Conservation (phyloP, 768 basidiomycete species). For the Leccinum incarnatum region DNA sequence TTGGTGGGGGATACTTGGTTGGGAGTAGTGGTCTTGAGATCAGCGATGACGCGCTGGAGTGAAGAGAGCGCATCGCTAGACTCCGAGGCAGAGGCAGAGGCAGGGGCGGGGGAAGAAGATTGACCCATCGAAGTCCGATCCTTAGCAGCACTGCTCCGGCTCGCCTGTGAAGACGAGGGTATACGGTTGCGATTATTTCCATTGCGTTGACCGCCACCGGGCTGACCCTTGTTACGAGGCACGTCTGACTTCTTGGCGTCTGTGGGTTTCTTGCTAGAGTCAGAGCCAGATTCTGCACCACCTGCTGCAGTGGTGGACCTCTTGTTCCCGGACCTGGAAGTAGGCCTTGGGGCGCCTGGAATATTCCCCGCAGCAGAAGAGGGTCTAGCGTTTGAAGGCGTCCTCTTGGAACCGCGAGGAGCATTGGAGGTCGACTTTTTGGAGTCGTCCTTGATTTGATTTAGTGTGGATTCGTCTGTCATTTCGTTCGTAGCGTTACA, state of each 20-base stretch:
- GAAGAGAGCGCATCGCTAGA: slow-evolving; percentile 81
- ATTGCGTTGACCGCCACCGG: slow-evolving; percentile 44
- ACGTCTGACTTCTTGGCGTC: slow-evolving; percentile 52
- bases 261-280: slow-evolving; percentile 60
- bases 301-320: slow-evolving; percentile 42
- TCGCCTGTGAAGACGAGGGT: slow-evolving; percentile 56
- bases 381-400: slow-evolving; percentile 43
- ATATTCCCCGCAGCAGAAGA: slow-evolving; percentile 41
- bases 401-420: slow-evolving; percentile 59
- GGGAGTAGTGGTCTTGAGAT: slow-evolving; percentile 74
- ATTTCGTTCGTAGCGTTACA: slow-evolving; percentile 75
- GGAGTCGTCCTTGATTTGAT: slow-evolving; percentile 58
- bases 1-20: slow-evolving; percentile 41
- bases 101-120: slow-evolving; percentile 46
- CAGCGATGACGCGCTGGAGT: slow-evolving; percentile 90
- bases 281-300: slow-evolving; percentile 65
- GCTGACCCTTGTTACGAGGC: slow-evolving; percentile 53
- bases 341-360: slow-evolving; percentile 52
- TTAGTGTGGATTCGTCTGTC: slow-evolving; percentile 70
- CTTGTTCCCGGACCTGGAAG: slow-evolving; percentile 68
- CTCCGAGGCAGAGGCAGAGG: slow-evolving; percentile 51
- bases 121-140: slow-evolving; percentile 41
- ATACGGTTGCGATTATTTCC: slow-evolving; percentile 55
- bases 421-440: slow-evolving; percentile 55
- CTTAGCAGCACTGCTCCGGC: slow-evolving; percentile 49